phyloP scores from a whole-genome alignment of 176 grass and related monocot species.

The Canna indica region DNA sequence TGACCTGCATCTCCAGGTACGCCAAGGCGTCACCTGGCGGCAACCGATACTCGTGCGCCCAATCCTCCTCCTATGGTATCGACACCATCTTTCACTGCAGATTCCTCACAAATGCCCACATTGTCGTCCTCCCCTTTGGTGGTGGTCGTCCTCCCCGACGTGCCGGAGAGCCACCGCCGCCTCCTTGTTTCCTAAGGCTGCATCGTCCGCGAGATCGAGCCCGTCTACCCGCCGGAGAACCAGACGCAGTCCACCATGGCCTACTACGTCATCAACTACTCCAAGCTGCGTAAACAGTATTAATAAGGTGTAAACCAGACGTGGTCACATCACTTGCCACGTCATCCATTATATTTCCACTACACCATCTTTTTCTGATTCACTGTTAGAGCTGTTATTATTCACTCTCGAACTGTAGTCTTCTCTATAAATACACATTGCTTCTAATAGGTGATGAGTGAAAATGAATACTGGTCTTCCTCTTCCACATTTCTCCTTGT shows the following conservation, averaged over 20 bases:
- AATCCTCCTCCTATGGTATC: slow-evolving; percentile 16
- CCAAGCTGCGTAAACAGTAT: no score
- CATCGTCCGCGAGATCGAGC: slow-evolving; percentile 69
- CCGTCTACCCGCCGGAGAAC: slow-evolving; percentile 75
- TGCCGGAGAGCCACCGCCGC: slow-evolving; percentile 57
- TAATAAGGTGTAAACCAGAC: no score
- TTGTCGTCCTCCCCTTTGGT: slow-evolving; percentile 66
- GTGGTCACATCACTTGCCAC: no score
- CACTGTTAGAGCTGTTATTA: no score
- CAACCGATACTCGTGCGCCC: slow-evolving; percentile 6
- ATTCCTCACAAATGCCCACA: no score
- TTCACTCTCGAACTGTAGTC: no score
- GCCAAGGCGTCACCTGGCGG: slow-evolving; percentile 15
- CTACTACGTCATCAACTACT: slow-evolving; percentile 93
- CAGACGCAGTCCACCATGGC: slow-evolving; percentile 91
- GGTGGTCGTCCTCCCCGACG: slow-evolving; percentile 67
- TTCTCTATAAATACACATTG: no score
- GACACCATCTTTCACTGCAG: slow-evolving; percentile 19
- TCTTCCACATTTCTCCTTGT: no score
- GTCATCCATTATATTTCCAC: no score
- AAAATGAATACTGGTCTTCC: no score
- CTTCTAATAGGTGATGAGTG: no score
- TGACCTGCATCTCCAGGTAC: slow-evolving; percentile 22
- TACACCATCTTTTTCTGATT: no score
- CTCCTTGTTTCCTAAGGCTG: slow-evolving; percentile 60